Evolutionary conservation across 2,329 filamentous ascomycete genomes (phyloP), one percentile per base, ranked within the genome.

Genomic region (Aureobasidium melanogenum): DNA sequence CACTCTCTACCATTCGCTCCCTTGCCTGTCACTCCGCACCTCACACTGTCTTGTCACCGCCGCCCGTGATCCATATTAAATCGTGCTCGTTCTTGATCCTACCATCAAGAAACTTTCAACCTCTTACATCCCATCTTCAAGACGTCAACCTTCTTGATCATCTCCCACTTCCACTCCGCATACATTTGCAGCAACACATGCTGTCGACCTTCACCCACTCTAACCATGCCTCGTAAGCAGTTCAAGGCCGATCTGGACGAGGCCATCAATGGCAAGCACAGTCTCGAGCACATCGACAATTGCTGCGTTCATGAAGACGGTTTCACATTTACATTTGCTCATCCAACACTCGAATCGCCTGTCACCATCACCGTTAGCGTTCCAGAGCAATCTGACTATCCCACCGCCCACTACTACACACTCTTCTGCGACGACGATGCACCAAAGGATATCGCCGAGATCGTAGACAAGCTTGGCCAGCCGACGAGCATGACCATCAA

Each of bases 301-400:
- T 74, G 96, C 26, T 74, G 75, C 36, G 75, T 77, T 38, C 88
- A 88, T 17, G 84, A 86, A 5, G 86, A 88, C 34, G 88, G 93
- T 71, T 78, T 95, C 61, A 80, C 80, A 15, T 88, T 93, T 70
- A 77, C 73, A 5, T 88, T 80, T 66, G 63, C 69, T 44, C 73
- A 74, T 32, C 17, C 34, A n/a, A 43, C 52, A 6, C 56, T 65
- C 15, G 19, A 28, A 12, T 15, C 39, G 17, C 62, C 62, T 12
- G 50, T 55, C 15, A 56, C 26, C 4, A 60, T 65, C 34, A 63
- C 48, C 24, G 62, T 47, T 22, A 32, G 52, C 10, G 61, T 69
- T 17, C 39, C 69, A 74, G 85, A 88, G 64, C 74, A 86, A 4
- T 78, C 78, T 14, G 80, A 83, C 8, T 89, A 89, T 65, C 85